Conservation (phyloP, 441 rosid genomes). For the Erodium moschatum region DNA sequence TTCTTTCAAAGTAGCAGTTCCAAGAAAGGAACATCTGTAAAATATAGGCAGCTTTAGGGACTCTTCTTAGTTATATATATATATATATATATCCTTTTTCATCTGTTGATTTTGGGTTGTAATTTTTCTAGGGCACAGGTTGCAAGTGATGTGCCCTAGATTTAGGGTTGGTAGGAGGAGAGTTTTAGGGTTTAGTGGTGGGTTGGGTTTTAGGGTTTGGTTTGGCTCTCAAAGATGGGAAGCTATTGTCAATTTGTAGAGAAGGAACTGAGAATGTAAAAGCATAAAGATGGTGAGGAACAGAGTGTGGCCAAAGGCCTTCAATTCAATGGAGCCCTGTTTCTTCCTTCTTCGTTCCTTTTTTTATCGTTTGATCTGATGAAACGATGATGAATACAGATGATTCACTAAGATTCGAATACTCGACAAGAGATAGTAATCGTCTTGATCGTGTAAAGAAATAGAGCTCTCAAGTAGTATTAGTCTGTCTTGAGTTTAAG, state of each 20-base stretch:
- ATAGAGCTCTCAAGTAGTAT: too few species aligned
- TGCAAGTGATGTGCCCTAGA: slow-evolving; percentile 23
- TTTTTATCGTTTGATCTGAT: too few species aligned
- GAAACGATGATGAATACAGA: too few species aligned
- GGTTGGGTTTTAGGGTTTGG: background rate
- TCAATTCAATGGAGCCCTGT: background rate
- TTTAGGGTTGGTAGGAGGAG: slow-evolving; percentile 17
- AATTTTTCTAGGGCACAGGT: slow-evolving; percentile 29
- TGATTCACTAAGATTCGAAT: too few species aligned
- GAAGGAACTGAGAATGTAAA: background rate
- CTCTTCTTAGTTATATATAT: too few species aligned
- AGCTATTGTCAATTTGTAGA: slow-evolving; percentile 2
- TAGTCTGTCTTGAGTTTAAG: too few species aligned
- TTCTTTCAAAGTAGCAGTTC: slow-evolving; percentile 35
- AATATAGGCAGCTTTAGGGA: slow-evolving; percentile 46
- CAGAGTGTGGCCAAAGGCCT: slow-evolving; percentile 7
- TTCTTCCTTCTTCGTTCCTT: too few species aligned
- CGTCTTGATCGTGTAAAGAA: too few species aligned
- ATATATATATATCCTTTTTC: background rate
- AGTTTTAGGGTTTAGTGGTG: background rate
- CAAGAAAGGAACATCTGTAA: slow-evolving; percentile 38
- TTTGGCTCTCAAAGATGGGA: slow-evolving; percentile 4
- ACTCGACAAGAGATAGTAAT: too few species aligned
- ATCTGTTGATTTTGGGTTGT: slow-evolving; percentile 26
- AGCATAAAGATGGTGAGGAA: background rate